These are phyloP conservation scores for Lachnellula cervina DNA, from an alignment of 2,329 filamentous ascomycete genomes.

Conservation along the genomic window DNA sequence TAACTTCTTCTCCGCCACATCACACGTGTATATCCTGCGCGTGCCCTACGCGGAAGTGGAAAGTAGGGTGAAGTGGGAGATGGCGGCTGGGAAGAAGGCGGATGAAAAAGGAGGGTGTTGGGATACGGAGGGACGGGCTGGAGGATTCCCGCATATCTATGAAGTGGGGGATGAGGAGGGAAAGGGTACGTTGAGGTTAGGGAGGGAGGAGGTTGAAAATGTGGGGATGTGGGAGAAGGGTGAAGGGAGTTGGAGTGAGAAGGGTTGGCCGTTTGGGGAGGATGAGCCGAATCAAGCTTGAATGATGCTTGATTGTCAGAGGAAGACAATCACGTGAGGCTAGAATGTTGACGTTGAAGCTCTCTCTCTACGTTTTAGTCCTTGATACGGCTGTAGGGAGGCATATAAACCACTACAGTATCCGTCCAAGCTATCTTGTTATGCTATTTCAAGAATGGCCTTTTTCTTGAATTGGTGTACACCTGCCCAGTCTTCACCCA, in stretches of 20 bases:
- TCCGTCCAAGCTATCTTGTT: no score
- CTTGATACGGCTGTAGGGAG: no score
- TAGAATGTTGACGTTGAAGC: no score
- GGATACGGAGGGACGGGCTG: constrained; percentile 22
- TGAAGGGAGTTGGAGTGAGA: constrained; percentile 12
- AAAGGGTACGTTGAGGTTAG: constrained; percentile 18
- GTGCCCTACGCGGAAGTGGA: constrained; percentile 23
- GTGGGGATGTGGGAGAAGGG: constrained; percentile 17
- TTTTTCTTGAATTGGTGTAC: neutral
- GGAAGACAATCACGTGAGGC: no score
- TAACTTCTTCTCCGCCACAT: constrained; percentile 21
- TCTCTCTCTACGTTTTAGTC: no score
- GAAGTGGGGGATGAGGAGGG: constrained; percentile 8
- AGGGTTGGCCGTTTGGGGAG: constrained; percentile 23
- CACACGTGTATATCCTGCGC: constrained; percentile 22
- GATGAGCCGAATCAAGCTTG: constrained; percentile 13
- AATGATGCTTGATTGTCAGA: neutral
- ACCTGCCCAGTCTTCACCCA: neutral
- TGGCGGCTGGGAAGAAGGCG: constrained; percentile 18
- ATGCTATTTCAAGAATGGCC: no score
- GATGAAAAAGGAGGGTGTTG: constrained; percentile 23
- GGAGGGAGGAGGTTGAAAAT: constrained; percentile 24
- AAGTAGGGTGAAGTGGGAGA: constrained; percentile 23
- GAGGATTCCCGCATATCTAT: constrained; percentile 29
- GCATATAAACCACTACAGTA: no score